Base-by-base conservation (phyloP, 306 rosid genomes). In the Ceratonia siliqua region DNA sequence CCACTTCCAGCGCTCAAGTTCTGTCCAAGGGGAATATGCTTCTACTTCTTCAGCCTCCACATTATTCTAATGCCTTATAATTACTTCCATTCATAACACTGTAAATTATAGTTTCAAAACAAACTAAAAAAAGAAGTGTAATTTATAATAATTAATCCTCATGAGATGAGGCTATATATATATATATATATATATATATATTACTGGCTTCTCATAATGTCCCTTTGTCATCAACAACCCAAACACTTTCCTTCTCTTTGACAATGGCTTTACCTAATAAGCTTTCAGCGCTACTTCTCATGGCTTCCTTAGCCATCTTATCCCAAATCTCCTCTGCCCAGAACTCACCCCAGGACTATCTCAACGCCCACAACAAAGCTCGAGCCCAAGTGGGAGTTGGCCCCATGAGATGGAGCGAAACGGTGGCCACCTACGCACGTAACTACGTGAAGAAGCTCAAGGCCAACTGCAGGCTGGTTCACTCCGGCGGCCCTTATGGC, bases 311-410 rank as follows among this genome's bases (percentile, higher is more conserved):
- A 21, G 6, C 66, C 59, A 2, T 68, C 32, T 1, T 33, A 17
- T 36, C 70, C 11, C 78, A 63, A 33, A 33, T 45, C 14, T 76
- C 54, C 24, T 2, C 35, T 13, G 88, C 79, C 9, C 86, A 85
- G 33, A 53, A 81, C 80, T 58, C 84, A 30, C 76, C 78, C 3
- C 82, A 75, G 17, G 89, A 85, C 62, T 85, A 36, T 62, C 36
- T 78, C 35, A 36, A 79, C 8, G 78, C 62, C 21, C 89, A 80
- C 85, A 85, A 85, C 67, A n/a, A 5, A 1, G 89, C 83, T 4
- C 85, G 89, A 13, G 70, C 83, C 8, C 8, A 63, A 24, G 87
- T 82, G 10, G 79, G 83, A 0, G 87, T 80, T 9, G 79, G 85
- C 0, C 70, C 81, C 0, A 38, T 85, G 6, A 15, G 0, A 5